Conservation (phyloP, 2,329 filamentous ascomycete species). For the Aspergillus pseudoterreus region DNA sequence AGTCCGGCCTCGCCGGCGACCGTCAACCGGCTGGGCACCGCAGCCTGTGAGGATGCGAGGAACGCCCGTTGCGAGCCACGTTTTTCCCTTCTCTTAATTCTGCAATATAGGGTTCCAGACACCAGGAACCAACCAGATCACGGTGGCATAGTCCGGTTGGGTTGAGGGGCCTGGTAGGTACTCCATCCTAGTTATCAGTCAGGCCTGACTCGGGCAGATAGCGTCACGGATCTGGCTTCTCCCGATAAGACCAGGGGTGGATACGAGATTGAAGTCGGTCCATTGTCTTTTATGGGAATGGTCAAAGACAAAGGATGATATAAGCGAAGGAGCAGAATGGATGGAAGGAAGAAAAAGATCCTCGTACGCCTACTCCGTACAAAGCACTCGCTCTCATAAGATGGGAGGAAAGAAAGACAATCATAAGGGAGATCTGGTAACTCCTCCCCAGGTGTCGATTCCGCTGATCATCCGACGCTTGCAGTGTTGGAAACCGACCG, state of each 20-base stretch:
- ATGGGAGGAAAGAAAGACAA: neutral
- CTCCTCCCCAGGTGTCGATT: constrained; percentile 15
- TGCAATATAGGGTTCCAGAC: constrained; percentile 2
- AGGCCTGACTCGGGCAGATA: too few relatives aligned
- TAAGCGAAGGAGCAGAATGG: too few relatives aligned
- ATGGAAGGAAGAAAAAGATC: too few relatives aligned
- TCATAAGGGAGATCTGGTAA: constrained; percentile 4
- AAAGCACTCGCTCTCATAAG: neutral
- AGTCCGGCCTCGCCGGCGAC: neutral
- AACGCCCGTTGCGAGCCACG: constrained; percentile 6
- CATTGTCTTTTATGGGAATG: too few relatives aligned
- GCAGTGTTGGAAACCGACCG: constrained; percentile 10
- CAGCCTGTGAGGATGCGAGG: neutral
- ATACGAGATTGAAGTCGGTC: neutral
- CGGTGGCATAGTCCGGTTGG: neutral
- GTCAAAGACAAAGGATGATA: too few relatives aligned
- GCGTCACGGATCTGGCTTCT: too few relatives aligned
- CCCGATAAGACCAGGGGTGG: neutral
- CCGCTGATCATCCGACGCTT: constrained; percentile 24
- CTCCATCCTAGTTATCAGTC: neutral
- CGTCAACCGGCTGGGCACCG: neutral
- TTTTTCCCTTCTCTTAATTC: constrained; percentile 2
- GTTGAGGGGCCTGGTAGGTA: neutral
- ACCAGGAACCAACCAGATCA: neutral
- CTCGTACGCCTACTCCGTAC: too few relatives aligned